Percentiles rank a stretch among this genome's conserved stretches.
Conservation (phyloP, 306 rosid genomes). For the Quercus alba region DNA sequence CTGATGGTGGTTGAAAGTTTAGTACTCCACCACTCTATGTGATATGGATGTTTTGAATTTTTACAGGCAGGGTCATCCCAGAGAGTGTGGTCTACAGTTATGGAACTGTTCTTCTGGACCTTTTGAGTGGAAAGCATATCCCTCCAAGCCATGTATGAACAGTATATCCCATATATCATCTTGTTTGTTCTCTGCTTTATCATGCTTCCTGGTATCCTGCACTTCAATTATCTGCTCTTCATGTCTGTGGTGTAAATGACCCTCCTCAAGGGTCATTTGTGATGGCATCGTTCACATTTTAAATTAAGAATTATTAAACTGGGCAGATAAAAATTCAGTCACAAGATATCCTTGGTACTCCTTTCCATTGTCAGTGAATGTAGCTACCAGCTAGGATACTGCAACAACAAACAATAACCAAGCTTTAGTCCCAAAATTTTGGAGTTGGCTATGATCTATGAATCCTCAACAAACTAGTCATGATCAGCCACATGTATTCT, state of each 20-base stretch:
- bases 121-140: conserved; percentile 90
- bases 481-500: no score
- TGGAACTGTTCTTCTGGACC: conserved; percentile 83
- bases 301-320: neutral
- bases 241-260: neutral
- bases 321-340: neutral
- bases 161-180: neutral
- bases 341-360: neutral
- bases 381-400: no score
- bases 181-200: neutral
- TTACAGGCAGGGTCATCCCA: conserved; percentile 78
- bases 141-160: conserved; percentile 87
- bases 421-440: no score
- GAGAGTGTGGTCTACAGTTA: conserved; percentile 91
- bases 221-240: neutral
- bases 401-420: no score
- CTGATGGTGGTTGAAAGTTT: neutral
- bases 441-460: no score
- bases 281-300: neutral
- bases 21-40: neutral
- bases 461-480: no score
- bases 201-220: neutral
- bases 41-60: neutral
- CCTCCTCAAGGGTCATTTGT: neutral
- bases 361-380: neutral